Base-by-base conservation (phyloP, 73 alveolate species). In the Paraurostyla sp. region DNA sequence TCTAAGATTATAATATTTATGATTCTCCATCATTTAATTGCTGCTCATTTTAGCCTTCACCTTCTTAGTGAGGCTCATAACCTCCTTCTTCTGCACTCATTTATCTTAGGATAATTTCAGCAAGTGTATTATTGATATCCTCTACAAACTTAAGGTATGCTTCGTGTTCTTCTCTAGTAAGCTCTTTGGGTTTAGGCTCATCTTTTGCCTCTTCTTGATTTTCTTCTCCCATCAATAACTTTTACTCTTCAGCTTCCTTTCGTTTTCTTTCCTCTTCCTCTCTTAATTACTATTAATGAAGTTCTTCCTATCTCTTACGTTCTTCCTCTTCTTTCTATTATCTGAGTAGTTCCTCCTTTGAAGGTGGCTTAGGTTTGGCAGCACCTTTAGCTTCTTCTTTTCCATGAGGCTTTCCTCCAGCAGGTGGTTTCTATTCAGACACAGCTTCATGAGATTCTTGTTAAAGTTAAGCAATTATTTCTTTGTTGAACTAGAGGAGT, bases 401-500 rank as follows among this genome's bases (percentile, higher is more conserved):
- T 88, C 78, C 80, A 20, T 60, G 90, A 50, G 78, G 94, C 87
- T 90, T 89, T 82, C 88, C 93, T 0, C 76, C 92, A 23, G 80
- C 86, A 40, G 94, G 89, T 41, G 89, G 76, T 50, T 95, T 80
- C 16, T 62, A 88, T 42, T 93, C 94, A 13, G 87, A 91, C 49
- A 86, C 73, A 22, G 84, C 91, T n/a, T 89, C 90, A 63, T 75
- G 75, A 29, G 84, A 73, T 25, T 89, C 88, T 18, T 97, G 98
- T 68, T 93, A 96, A 85, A 92, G 93, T 85, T 45, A 56, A 13
- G 32, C 71, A 73, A 7, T n/a, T 11, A 32, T 46, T 25, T 96
- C 99, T 68, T 86, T 89, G 42, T 96, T 91, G 32, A 86, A 87
- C 23, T 93, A 87, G 62, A 98, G 86, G 30, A 95, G 91, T 32